These are phyloP conservation scores for Solanum pinnatisectum DNA, from an alignment of 257 asterid genomes.

Conservation along the genomic window DNA sequence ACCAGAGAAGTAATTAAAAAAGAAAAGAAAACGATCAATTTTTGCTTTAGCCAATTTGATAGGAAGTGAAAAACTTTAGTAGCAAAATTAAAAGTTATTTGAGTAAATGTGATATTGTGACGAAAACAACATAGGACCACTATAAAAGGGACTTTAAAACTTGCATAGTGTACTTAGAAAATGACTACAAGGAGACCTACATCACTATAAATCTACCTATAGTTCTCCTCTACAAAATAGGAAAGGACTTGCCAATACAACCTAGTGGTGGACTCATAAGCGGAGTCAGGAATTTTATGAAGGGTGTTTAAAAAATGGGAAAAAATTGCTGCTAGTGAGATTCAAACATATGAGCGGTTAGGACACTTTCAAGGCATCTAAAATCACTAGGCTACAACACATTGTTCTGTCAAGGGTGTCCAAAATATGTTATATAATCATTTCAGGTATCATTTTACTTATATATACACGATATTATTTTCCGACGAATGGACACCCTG, in stretches of 20 bases:
- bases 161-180: background rate
- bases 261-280: rapidly evolving
- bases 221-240: background rate
- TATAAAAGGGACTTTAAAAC: background rate
- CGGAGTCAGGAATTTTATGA: rapidly evolving
- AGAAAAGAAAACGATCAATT: background rate
- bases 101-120: background rate
- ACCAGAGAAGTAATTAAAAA: background rate
- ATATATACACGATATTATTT: too few relatives aligned
- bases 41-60: background rate
- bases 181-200: background rate
- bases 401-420: too few relatives aligned
- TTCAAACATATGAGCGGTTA: too few relatives aligned
- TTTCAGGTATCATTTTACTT: too few relatives aligned
- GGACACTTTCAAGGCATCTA: too few relatives aligned
- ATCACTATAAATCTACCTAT: background rate
- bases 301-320: too few relatives aligned
- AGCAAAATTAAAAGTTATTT: background rate
- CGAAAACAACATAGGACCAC: background rate
- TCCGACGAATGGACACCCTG: rapidly evolving
- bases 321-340: too few relatives aligned
- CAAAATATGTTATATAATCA: too few relatives aligned
- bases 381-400: too few relatives aligned
- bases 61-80: background rate
- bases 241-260: background rate